Evolutionary conservation across 2,329 filamentous ascomycete species (phyloP).

Genomic region (Monosporascus sp.): DNA sequence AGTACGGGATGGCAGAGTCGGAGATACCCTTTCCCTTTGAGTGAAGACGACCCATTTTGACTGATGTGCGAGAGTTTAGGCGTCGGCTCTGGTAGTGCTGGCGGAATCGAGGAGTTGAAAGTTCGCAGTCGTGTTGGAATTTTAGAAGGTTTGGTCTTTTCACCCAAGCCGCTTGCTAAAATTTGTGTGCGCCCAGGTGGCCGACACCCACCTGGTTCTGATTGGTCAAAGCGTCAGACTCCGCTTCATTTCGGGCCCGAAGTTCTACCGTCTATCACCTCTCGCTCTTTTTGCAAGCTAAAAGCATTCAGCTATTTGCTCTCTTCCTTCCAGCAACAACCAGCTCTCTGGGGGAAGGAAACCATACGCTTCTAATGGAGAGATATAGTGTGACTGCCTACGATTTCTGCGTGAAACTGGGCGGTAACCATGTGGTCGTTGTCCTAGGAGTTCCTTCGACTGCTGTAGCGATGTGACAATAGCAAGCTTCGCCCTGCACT

Average conservation of each 20-base stretch:
- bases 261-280: conserved; percentile 1
- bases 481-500: background rate
- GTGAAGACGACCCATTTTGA: conserved; percentile 95
- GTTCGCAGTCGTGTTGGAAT: conserved; percentile 10
- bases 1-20: conserved; percentile 93
- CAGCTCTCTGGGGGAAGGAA: background rate
- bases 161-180: conserved; percentile 5
- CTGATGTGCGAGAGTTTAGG: conserved; percentile 30
- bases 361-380: too few species aligned
- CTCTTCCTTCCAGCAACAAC: background rate
- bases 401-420: too few species aligned
- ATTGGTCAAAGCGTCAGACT: background rate
- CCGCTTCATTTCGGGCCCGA: background rate
- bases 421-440: too few species aligned
- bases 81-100: conserved; percentile 16
- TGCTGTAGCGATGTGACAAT: background rate
- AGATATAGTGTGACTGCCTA: too few species aligned
- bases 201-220: background rate
- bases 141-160: conserved; percentile 14
- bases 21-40: conserved; percentile 99
- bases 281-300: background rate
- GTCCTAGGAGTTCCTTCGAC: too few species aligned
- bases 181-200: conserved; percentile 16
- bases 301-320: conserved; percentile 9
- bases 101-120: conserved; percentile 6